Base-by-base conservation (phyloP, 1,284 basidiomycete genomes). In the Ganoderma meredithae region DNA sequence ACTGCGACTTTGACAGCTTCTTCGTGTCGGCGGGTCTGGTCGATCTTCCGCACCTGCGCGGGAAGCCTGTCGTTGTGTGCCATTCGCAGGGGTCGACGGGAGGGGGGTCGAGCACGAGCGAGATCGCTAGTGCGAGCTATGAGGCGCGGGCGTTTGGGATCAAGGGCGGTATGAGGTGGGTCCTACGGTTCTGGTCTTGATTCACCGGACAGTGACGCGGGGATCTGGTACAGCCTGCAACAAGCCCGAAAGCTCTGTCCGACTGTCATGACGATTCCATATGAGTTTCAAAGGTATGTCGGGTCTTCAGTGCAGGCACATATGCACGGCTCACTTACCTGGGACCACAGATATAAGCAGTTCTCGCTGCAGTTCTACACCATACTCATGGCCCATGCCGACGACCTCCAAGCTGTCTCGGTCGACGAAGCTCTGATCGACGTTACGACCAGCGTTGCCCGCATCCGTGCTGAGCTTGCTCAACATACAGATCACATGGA, bases 1-100 rank as follows among this genome's bases (percentile, higher is more conserved):
- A 98, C 76, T 95, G 95, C 75, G 96, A 98, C 79, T 99, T 99
- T 76, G 97, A 99, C 78, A 95, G 93, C 75, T 99, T 99, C 84
- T 99, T 99, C 76, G 96, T 98, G 13, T 91, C 94, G 0, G 96
- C 92, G n/a, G 95, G 95, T 0, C 79, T 97, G 59, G 84, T 94
- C 3, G 88, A 85, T 64, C 83, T 94, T 0, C 94, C 95, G 0
- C 86, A 97, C 68, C 79, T 97, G 52, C 89, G 87, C 63, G 95
- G 95, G 0, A 94, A 94, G 77, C 95, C 97, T 0, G 91, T 93
- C 1, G 96, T 97, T 0, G 98, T 99, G 0, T 99, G 97, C 77
- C 97, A 99, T 81, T 95, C 95, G 3, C 91, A 95, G 73, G 92
- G 90, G 0, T 81, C 76, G 12, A 89, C 88, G 67, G 92, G 89